Conservation (phyloP, 345 rosid species). For the Aegle marmelos region DNA sequence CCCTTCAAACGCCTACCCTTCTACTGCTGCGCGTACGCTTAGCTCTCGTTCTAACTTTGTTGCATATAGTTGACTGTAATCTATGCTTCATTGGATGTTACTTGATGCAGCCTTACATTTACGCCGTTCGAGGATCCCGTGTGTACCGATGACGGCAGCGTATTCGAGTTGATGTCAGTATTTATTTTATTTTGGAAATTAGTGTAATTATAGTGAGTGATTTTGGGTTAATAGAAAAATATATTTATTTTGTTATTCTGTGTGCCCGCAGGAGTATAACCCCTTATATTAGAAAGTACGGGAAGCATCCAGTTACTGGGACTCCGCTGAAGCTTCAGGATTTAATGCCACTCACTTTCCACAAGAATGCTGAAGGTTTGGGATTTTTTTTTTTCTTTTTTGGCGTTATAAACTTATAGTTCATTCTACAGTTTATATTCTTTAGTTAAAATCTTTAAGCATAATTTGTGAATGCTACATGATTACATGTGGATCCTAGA, state of each 20-base stretch:
- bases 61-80: background rate
- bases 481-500: background rate
- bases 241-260: background rate
- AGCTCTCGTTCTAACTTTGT: background rate
- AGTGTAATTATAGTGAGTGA: background rate
- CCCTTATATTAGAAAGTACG: constrained; percentile 79
- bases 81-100: background rate
- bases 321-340: constrained; percentile 66
- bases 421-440: background rate
- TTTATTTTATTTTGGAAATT: background rate
- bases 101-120: constrained; percentile 75
- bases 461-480: background rate
- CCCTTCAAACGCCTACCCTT: constrained; percentile 94
- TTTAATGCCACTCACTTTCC: constrained; percentile 72
- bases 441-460: background rate
- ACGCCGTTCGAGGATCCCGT: constrained; percentile 78
- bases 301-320: constrained; percentile 89
- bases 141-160: constrained; percentile 80
- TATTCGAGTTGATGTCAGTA: constrained; percentile 81
- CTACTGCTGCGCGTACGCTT: constrained; percentile 91
- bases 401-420: background rate
- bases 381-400: background rate
- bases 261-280: constrained; percentile 57
- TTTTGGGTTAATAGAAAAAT: background rate
- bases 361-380: constrained; percentile 82